Percentiles rank a stretch among this genome's conserved stretches.
phyloP scores from a whole-genome alignment of 2,329 filamentous ascomycete species.

The Mycosphaerella sp. region DNA sequence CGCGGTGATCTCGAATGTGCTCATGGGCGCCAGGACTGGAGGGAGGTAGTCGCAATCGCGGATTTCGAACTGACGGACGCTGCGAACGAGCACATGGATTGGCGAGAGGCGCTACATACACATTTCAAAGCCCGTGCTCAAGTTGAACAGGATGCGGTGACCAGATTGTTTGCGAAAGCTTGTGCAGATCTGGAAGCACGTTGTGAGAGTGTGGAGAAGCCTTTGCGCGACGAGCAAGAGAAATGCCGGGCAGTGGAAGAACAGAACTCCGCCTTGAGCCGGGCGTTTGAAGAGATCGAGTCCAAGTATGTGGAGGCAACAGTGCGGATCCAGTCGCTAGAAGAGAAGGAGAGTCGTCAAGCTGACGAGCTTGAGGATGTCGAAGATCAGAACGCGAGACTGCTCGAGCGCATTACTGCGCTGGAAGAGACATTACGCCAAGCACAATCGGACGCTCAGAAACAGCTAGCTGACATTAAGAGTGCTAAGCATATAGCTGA shows the following conservation, averaged over 20 bases:
- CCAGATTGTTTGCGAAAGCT: slow-evolving; percentile 47
- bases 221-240: slow-evolving; percentile 43
- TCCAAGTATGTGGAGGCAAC: slow-evolving; percentile 35
- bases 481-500: slow-evolving; percentile 42
- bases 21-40: slow-evolving; percentile 14
- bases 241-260: slow-evolving; percentile 34
- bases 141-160: slow-evolving; percentile 43
- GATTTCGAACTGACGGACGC: not conserved
- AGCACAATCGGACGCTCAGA: slow-evolving; percentile 29
- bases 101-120: slow-evolving; percentile 44
- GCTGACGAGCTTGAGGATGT: slow-evolving; percentile 35
- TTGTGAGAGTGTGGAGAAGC: slow-evolving; percentile 51
- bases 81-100: slow-evolving; percentile 34
- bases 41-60: slow-evolving; percentile 10
- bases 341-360: slow-evolving; percentile 38
- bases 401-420: slow-evolving; percentile 38
- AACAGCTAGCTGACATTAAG: slow-evolving; percentile 36
- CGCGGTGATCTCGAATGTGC: slow-evolving; percentile 16
- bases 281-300: slow-evolving; percentile 36
- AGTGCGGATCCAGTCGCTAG: slow-evolving; percentile 36
- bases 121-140: slow-evolving; percentile 41
- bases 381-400: slow-evolving; percentile 39
- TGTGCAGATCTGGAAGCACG: slow-evolving; percentile 53
- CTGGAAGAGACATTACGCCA: slow-evolving; percentile 29
- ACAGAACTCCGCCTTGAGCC: slow-evolving; percentile 35